A percentile compares a stretch with the other conserved stretches of the same genome.
These are phyloP conservation scores for Exophiala bonariae DNA, from an alignment of 2,329 filamentous ascomycete species.

Conservation along the genomic window DNA sequence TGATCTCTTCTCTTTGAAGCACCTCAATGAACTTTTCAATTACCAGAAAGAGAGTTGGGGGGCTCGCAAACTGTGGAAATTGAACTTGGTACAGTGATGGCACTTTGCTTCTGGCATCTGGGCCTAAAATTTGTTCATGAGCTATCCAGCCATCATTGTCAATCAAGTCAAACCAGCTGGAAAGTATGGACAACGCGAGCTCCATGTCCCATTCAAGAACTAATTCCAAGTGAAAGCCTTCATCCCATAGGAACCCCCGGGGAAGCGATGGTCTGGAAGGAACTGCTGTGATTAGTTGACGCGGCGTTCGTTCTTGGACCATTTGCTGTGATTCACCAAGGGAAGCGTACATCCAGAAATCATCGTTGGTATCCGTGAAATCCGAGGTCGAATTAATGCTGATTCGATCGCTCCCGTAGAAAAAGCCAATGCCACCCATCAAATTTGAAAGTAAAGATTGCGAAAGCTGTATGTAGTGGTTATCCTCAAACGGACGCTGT, in stretches of 20 bases:
- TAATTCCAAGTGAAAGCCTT: slow-evolving; percentile 90
- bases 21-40: slow-evolving; percentile 43
- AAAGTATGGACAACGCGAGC: slow-evolving; percentile 79
- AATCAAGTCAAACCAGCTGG: slow-evolving; percentile 96
- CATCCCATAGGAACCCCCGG: slow-evolving; percentile 94
- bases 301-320: slow-evolving; percentile 69
- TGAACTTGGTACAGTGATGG: slow-evolving; percentile 89
- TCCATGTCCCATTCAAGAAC: slow-evolving; percentile 94
- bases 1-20: slow-evolving; percentile 21
- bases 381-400: slow-evolving; percentile 84
- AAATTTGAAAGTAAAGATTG: slow-evolving; percentile 91
- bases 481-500: slow-evolving; percentile 70
- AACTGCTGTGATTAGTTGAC: slow-evolving; percentile 69
- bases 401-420: slow-evolving; percentile 80
- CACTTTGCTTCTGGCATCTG: slow-evolving; percentile 90
- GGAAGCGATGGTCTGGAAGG: slow-evolving; percentile 95
- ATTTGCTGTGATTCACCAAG: slow-evolving; percentile 63
- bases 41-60: slow-evolving; percentile 87
- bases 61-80: slow-evolving; percentile 96
- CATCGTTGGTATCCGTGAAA: slow-evolving; percentile 90
- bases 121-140: slow-evolving; percentile 88
- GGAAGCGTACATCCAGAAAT: slow-evolving; percentile 88
- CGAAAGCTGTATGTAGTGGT: slow-evolving; percentile 74
- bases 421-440: slow-evolving; percentile 89
- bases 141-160: slow-evolving; percentile 97